These are phyloP conservation scores for Hanseniaspora valbyensis DNA, from an alignment of 805 yeast genomes.

Conservation along the genomic window DNA sequence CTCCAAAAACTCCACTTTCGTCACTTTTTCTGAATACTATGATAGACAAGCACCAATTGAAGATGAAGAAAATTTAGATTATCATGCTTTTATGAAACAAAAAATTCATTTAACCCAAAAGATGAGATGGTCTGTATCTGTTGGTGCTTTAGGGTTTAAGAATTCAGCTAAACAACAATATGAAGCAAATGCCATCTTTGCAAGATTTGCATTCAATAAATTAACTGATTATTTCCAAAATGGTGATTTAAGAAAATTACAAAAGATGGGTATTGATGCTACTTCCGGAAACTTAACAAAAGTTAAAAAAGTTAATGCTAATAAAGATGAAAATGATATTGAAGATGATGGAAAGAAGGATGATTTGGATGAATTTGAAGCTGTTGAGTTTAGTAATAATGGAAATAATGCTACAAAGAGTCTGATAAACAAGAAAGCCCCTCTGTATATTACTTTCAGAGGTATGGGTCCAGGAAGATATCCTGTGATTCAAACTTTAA, in stretches of 20 bases:
- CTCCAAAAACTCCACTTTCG: constrained; percentile 1
- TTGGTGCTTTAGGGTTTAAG: constrained; percentile 11
- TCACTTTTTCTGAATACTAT: constrained; percentile 8
- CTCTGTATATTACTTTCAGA: constrained; percentile 55
- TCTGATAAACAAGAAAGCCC: constrained; percentile 44
- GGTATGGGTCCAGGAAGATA: constrained; percentile 84
- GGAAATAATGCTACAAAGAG: constrained; percentile 33
- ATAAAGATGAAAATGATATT: neutral
- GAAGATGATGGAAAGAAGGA: neutral
- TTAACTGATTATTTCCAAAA: constrained; percentile 7
- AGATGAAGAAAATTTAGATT: neutral
- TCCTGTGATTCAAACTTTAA: constrained; percentile 72
- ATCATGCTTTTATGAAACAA: constrained; percentile 10
- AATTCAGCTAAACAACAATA: constrained; percentile 9
- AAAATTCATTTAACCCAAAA: constrained; percentile 2
- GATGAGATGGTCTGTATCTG: constrained; percentile 8
- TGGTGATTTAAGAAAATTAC: constrained; percentile 9
- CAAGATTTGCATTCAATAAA: constrained; percentile 10
- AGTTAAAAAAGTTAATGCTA: constrained; percentile 19
- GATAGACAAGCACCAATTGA: neutral
- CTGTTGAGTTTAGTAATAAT: constrained; percentile 47
- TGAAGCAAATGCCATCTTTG: constrained; percentile 7
- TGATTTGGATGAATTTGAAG: constrained; percentile 44
- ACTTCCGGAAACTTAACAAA: constrained; percentile 3
- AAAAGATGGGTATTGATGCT: neutral